Percentiles rank a stretch among this genome's conserved stretches.
Conservation (phyloP, 2,329 filamentous ascomycete genomes). For the Claviceps paspali region DNA sequence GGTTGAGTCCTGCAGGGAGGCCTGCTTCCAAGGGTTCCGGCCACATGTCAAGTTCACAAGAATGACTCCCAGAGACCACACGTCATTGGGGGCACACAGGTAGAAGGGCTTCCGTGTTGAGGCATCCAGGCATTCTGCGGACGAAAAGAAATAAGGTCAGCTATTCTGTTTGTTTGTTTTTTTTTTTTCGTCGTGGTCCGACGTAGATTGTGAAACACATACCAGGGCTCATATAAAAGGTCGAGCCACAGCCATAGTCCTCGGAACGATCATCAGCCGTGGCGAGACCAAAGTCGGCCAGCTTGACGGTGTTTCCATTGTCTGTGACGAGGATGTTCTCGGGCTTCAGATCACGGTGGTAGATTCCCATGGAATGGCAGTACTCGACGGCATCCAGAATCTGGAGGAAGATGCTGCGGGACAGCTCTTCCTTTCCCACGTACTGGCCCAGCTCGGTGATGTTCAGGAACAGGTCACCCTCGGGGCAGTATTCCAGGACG, state of each 20-base stretch:
- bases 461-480: conserved; percentile 92
- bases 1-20: conserved; percentile 82
- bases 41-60: conserved; percentile 95
- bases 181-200: no score
- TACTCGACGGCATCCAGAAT: conserved; percentile 92
- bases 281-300: conserved; percentile 93
- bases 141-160: conserved; percentile 8
- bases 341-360: conserved; percentile 93
- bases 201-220: no score
- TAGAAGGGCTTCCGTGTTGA: conserved; percentile 63
- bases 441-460: conserved; percentile 93
- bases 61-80: conserved; percentile 97
- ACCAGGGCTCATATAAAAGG: conserved; percentile 99
- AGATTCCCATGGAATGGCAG: conserved; percentile 87
- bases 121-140: conserved; percentile 86
- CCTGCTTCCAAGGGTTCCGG: conserved; percentile 97
- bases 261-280: conserved; percentile 71
- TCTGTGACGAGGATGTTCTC: conserved; percentile 94
- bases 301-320: conserved; percentile 76
- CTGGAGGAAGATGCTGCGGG: conserved; percentile 80
- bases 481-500: conserved; percentile 90
- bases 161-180: no score
- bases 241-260: conserved; percentile 95
- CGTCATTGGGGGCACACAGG: conserved; percentile 84
- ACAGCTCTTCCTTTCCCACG: conserved; percentile 78